Evolutionary conservation across 352 stramenopile genomes (phyloP).

Genomic region (Globisporangium canariense): DNA sequence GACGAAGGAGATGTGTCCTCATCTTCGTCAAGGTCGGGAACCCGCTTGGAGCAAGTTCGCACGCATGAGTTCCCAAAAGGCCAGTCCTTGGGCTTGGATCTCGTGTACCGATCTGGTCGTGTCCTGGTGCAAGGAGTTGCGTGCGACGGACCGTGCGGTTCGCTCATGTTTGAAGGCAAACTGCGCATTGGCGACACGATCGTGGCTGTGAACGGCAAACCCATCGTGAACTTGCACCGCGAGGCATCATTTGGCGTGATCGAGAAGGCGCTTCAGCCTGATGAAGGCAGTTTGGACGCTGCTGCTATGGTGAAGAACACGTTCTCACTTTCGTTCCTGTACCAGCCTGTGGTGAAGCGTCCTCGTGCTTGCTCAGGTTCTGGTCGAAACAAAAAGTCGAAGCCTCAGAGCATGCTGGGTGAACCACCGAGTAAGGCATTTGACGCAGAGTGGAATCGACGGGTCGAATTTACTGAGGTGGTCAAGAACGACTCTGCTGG

Average conservation of each 20-base stretch:
- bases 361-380: not conserved
- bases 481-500: conserved; percentile 19
- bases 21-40: conserved; percentile 1
- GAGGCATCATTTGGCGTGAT: conserved; percentile 79
- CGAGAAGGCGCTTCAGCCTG: conserved; percentile 46
- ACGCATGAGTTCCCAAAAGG: conserved; percentile 58
- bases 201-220: conserved; percentile 69
- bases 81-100: conserved; percentile 66
- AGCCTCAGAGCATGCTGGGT: conserved; percentile 8
- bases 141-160: conserved; percentile 58
- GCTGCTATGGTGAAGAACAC: conserved; percentile 14
- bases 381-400: conserved; percentile 4
- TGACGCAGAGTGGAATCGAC: conserved; percentile 81
- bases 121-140: conserved; percentile 76
- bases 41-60: conserved; percentile 49
- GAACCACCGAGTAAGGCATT: conserved; percentile 25
- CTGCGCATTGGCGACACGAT: conserved; percentile 79
- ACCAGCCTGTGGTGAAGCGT: conserved; percentile 35
- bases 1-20: conserved; percentile 6
- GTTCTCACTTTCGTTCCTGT: conserved; percentile 72
- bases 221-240: conserved; percentile 80
- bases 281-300: conserved; percentile 17
- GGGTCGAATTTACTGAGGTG: conserved; percentile 74
- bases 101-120: conserved; percentile 74
- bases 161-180: conserved; percentile 57